phyloP scores from a whole-genome alignment of 805 yeast genomes.

The Saturnispora ahearnii region DNA sequence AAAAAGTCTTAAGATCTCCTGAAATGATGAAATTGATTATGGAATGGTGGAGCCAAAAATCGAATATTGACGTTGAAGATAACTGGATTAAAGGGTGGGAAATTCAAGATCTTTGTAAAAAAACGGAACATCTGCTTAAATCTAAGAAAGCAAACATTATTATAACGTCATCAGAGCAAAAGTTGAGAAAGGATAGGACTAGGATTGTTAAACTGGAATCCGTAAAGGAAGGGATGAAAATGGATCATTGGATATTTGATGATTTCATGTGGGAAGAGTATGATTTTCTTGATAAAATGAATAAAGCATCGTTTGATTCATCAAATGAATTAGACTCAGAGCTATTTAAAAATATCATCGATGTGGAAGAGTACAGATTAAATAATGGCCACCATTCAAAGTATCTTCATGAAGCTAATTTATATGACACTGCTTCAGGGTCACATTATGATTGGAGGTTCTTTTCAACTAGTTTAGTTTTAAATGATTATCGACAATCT shows the following conservation, averaged over 20 bases:
- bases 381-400: slow-evolving; percentile 20
- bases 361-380: slow-evolving; percentile 10
- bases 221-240: slow-evolving; percentile 2
- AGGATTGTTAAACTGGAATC: slow-evolving; percentile 2
- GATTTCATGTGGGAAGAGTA: slow-evolving; percentile 13
- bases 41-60: slow-evolving; percentile 11
- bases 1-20: slow-evolving; percentile 11
- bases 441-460: slow-evolving; percentile 43
- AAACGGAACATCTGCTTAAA: slow-evolving; percentile 5
- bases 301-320: neutral
- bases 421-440: slow-evolving; percentile 26
- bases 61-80: slow-evolving; percentile 7
- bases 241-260: slow-evolving; percentile 8
- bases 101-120: slow-evolving; percentile 7
- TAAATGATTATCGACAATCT: slow-evolving; percentile 17
- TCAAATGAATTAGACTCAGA: slow-evolving; percentile 9
- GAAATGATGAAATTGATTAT: slow-evolving; percentile 15
- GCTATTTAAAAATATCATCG: slow-evolving; percentile 6
- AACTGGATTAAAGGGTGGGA: slow-evolving; percentile 18
- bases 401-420: slow-evolving; percentile 36
- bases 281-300: slow-evolving; percentile 6
- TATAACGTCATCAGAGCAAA: neutral
- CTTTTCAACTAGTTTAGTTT: slow-evolving; percentile 24
- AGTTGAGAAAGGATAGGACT: slow-evolving; percentile 3
- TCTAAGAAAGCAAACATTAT: slow-evolving; percentile 8